Evolutionary conservation across 129 eudicot species (phyloP), one percentile per base, ranked within the genome.

Genomic region (Dittrichia graveolens): DNA sequence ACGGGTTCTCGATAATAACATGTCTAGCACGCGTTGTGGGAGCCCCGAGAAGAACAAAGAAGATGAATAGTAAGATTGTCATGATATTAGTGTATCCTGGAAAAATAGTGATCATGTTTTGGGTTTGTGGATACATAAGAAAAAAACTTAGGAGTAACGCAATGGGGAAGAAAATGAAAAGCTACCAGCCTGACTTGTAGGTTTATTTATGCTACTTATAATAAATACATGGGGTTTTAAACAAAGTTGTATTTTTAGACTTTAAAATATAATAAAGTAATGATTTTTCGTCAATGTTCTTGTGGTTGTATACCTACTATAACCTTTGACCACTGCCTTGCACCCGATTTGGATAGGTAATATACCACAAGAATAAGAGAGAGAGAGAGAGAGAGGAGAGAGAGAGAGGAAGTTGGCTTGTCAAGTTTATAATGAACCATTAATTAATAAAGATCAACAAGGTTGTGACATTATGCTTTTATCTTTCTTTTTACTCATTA

Each of bases 131-230:
- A 39, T 52, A 38, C 48, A 59, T 57, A 67, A 73, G 61, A 39
- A 11, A 15, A 42, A 59, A 75, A 69, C 90, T 88, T 85, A 42
- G 88, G 71, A 55, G 31, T 55, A 80, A 88, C 56, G 88, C 81
- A 72, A 77, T 71, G 78, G 41, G 70, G 38, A 16, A 82, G 90
- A 88, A 61, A 88, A 83, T 75, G 90, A 84, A 77, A 77, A 81
- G 82, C 87, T 60, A 89, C 84, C 89, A 69, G 80, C 87, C 77
- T 78, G 66, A 34, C 71, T 61, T 69, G 57, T 31, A 67, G 76
- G 81, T 14, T 70, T 41, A 24, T 24, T 24, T 24, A 24, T 24
- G 31, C 31, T 61, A 10, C 40, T 38, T 61, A 39, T 39, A 6
- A 61, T 72, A 75, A 40, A 74, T 75, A 78, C 89, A 82, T 82